Base-by-base conservation (phyloP, 768 basidiomycete genomes). In the Leccinum fibrillosum region DNA sequence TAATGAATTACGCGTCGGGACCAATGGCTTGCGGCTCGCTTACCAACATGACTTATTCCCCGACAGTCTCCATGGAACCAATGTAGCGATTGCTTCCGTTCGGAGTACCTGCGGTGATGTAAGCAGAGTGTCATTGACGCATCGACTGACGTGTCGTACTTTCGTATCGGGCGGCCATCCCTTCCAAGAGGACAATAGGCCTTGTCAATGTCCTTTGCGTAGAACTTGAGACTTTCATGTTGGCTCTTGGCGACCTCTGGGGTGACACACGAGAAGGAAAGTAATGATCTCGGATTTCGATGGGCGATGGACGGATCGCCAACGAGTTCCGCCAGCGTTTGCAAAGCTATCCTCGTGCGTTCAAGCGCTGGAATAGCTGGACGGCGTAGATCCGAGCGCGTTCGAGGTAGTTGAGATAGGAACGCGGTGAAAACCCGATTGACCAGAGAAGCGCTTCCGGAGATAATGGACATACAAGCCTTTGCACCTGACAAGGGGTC, bases 261-360 rank as follows among this genome's bases (percentile, higher is more conserved):
- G 0, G 85, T 62, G 32, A 88, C 76, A 62, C 84, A 84, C 11
- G 81, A 87, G 65, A 91, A 91, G 7, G 88, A 89, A 52, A 90
- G 74, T 2, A 84, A 75, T 5, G 82, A 88, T n/a, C 66, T 57
- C 11, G 88, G 84, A 64, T 86, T 78, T 26, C 83, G 80, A 11
- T 73, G 66, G 10, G 76, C 75, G 35, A 86, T 78, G 23, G 71
- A 69, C 12, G 78, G 69, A 62, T 82, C 77, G 17, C 70, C 73
- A 15, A 74, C 75, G n/a, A 87, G 71, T 30, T 82, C 77, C 10
- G 84, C 78, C 35, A 90, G 76, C 51, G 72, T 78, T 9, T 63
- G 70, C 6, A 92, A 70, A 0, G 89, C 89, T 3, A 63, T 64
- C 49, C 71, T 68, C 80, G 89, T 85, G 23, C 85, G 80, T 26